phyloP scores from a whole-genome alignment of 768 basidiomycete genomes.

The Pseudohyphozyma bogoriensis region DNA sequence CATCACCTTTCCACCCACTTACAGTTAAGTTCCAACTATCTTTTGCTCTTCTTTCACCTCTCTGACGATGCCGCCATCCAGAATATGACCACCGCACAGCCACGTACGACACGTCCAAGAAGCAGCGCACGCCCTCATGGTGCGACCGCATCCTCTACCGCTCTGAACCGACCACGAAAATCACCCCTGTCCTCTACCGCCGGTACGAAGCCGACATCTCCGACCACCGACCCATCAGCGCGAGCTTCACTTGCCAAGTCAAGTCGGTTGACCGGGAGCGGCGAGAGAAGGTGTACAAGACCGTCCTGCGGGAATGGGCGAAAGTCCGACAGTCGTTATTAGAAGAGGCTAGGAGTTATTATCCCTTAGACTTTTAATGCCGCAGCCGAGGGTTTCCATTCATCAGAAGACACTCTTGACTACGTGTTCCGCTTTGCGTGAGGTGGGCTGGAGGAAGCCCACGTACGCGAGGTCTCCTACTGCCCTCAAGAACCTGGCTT shows the following conservation, averaged over 20 bases:
- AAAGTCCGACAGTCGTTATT: slow-evolving; percentile 35
- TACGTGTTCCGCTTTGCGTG: slow-evolving; percentile 31
- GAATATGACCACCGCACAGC: slow-evolving; percentile 55
- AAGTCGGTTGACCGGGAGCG: slow-evolving; percentile 56
- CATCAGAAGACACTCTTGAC: slow-evolving; percentile 28
- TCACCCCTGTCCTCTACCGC: slow-evolving; percentile 58
- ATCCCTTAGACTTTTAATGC: not conserved
- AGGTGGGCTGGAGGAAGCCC: slow-evolving; percentile 30
- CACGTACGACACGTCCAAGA: slow-evolving; percentile 73
- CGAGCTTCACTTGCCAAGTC: slow-evolving; percentile 41
- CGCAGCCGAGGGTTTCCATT: not conserved
- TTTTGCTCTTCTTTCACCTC: not conserved
- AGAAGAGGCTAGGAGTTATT: slow-evolving; percentile 3
- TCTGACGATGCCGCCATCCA: too few species aligned
- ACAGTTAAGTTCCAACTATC: slow-evolving; percentile 47
- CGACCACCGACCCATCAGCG: slow-evolving; percentile 49
- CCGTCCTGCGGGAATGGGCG: slow-evolving; percentile 45
- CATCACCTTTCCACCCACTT: slow-evolving; percentile 75
- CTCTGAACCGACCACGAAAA: slow-evolving; percentile 39
- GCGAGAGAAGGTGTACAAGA: slow-evolving; percentile 48
- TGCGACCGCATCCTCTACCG: slow-evolving; percentile 89
- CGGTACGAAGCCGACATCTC: slow-evolving; percentile 80
- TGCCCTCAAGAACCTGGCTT: slow-evolving; percentile 30
- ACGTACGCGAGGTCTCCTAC: slow-evolving; percentile 27
- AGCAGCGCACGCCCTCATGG: slow-evolving; percentile 84